Percentiles rank a stretch among this genome's conserved stretches.
Conservation (phyloP, 345 rosid genomes). For the Bruguiera gymnorhiza region DNA sequence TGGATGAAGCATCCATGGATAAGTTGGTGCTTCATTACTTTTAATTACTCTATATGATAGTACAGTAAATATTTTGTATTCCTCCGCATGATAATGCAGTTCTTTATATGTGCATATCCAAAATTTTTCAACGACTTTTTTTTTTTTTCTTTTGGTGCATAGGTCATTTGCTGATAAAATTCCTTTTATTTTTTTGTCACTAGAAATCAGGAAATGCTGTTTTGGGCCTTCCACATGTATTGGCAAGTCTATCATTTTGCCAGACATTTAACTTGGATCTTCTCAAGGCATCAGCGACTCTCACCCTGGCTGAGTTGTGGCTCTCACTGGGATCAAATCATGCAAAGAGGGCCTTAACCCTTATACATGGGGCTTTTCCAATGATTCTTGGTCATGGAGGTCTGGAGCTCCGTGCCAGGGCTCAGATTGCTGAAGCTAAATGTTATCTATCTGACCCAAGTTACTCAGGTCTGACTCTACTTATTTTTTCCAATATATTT, state of each 20-base stretch:
- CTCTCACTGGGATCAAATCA: constrained; percentile 77
- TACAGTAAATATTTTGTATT: not conserved
- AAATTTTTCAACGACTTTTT: no score
- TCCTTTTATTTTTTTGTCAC: constrained; percentile 16
- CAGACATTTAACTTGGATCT: constrained; percentile 96
- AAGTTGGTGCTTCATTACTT: no score
- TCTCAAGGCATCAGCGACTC: constrained; percentile 88
- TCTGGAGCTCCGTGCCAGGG: constrained; percentile 87
- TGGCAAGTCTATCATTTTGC: constrained; percentile 93
- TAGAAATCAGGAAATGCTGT: constrained; percentile 98
- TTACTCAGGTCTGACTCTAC: constrained; percentile 52
- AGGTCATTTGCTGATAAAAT: constrained; percentile 4
- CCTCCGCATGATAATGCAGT: not conserved
- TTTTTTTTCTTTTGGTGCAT: not conserved
- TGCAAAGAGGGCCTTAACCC: constrained; percentile 70
- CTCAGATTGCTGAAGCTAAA: constrained; percentile 82
- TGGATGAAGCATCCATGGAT: no score
- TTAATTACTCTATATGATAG: no score
- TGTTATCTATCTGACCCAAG: constrained; percentile 81
- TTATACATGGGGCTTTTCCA: constrained; percentile 73
- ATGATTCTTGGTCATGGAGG: constrained; percentile 97
- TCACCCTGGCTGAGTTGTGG: constrained; percentile 93
- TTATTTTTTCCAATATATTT: not conserved
- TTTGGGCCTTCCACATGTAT: constrained; percentile 85
- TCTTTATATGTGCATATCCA: no score